Conservation (phyloP, 257 asterid species). For the Ajuga chamaepitys region DNA sequence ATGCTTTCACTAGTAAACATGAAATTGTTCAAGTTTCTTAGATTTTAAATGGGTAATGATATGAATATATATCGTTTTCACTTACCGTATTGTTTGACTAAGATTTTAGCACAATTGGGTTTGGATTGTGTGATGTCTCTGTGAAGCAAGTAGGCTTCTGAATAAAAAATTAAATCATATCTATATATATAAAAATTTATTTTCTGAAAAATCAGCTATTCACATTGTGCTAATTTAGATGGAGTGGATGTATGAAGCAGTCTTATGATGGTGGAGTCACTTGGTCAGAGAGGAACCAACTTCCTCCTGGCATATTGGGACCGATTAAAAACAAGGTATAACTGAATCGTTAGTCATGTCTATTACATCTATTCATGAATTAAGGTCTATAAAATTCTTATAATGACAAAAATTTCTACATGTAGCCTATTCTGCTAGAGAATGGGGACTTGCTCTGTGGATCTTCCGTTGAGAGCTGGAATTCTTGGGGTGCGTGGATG, state of each 20-base stretch:
- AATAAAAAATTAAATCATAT: background rate
- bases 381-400: background rate
- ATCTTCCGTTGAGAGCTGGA: slow-evolving; percentile 98
- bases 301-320: slow-evolving; percentile 96
- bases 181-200: background rate
- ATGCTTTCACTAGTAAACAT: background rate
- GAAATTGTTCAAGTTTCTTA: background rate
- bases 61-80: background rate
- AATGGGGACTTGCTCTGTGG: slow-evolving; percentile 90
- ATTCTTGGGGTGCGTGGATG: slow-evolving; percentile 99
- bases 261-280: slow-evolving; percentile 71
- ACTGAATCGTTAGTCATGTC: background rate
- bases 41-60: background rate
- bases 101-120: background rate
- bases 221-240: slow-evolving; percentile 33
- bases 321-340: slow-evolving; percentile 87
- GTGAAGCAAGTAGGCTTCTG: background rate
- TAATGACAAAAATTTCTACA: background rate
- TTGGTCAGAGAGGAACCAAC: slow-evolving; percentile 82
- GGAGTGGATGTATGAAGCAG: slow-evolving; percentile 96
- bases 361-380: background rate
- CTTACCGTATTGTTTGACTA: background rate
- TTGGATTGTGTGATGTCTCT: background rate
- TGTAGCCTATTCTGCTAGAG: slow-evolving; percentile 79
- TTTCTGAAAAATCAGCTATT: background rate